Conservation (phyloP, 805 yeast genomes). For the Candida montana region DNA sequence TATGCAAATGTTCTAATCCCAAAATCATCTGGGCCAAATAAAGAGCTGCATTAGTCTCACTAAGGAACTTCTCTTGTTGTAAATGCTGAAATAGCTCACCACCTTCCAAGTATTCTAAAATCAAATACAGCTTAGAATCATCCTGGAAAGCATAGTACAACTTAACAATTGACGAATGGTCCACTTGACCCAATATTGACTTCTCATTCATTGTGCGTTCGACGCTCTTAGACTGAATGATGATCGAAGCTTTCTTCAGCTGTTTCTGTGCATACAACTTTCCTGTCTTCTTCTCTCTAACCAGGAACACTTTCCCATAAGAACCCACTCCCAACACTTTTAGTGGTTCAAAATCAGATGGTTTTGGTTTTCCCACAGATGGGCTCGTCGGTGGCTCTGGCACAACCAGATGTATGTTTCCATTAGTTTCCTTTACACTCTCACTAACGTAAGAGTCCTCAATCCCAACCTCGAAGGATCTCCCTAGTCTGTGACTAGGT, state of each 20-base stretch:
- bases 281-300: slow-evolving; percentile 56
- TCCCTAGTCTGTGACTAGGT: slow-evolving; percentile 33
- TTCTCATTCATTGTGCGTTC: slow-evolving; percentile 80
- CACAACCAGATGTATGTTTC: not conserved
- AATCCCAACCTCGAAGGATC: slow-evolving; percentile 46
- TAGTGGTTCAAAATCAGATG: slow-evolving; percentile 62
- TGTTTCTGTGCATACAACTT: slow-evolving; percentile 83
- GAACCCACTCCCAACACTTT: slow-evolving; percentile 85
- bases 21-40: slow-evolving; percentile 91
- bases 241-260: slow-evolving; percentile 72
- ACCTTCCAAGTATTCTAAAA: slow-evolving; percentile 81
- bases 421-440: not conserved
- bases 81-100: slow-evolving; percentile 92
- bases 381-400: not conserved
- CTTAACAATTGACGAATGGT: slow-evolving; percentile 80
- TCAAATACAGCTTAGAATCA: slow-evolving; percentile 62
- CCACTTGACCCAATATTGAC: slow-evolving; percentile 59
- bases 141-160: slow-evolving; percentile 84
- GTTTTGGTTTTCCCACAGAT: slow-evolving; percentile 20
- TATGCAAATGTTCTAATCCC: slow-evolving; percentile 90
- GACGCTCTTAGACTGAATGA: slow-evolving; percentile 50
- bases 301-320: slow-evolving; percentile 80
- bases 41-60: slow-evolving; percentile 88
- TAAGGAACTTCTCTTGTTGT: slow-evolving; percentile 89
- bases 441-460: slow-evolving; percentile 31